A percentile compares a stretch with the other conserved stretches of the same genome.
These are phyloP conservation scores for Zygoascus hellenicus DNA, from an alignment of 1,139 yeast genomes.

Conservation along the genomic window DNA sequence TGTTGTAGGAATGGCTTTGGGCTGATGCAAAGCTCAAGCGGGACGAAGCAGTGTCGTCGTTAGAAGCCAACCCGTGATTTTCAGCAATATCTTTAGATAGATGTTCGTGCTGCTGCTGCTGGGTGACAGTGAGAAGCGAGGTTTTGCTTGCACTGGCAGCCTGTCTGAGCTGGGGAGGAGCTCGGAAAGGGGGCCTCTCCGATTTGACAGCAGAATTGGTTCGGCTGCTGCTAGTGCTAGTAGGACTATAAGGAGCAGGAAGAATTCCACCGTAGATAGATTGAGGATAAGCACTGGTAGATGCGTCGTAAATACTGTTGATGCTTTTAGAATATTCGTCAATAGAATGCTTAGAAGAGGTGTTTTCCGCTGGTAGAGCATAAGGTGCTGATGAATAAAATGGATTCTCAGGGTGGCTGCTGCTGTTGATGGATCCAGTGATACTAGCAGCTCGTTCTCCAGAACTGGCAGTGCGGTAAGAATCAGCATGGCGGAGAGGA, in stretches of 20 bases:
- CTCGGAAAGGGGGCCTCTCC: not conserved
- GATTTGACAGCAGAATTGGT: not conserved
- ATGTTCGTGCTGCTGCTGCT: too few species aligned
- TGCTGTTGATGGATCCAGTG: not conserved
- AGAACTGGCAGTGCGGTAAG: not conserved
- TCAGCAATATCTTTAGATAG: too few species aligned
- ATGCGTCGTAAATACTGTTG: constrained; percentile 19
- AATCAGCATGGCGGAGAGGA: not conserved
- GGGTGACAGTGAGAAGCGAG: too few species aligned
- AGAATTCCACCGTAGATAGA: not conserved
- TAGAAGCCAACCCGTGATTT: not conserved
- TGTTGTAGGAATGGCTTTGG: constrained; percentile 1
- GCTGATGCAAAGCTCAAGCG: not conserved
- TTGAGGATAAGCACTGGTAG: constrained; percentile 15
- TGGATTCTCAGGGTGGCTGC: constrained; percentile 17
- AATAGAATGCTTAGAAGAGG: constrained; percentile 21
- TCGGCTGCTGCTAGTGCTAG: not conserved
- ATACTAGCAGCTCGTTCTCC: not conserved
- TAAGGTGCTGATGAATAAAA: constrained; percentile 20
- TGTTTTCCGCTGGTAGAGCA: constrained; percentile 21
- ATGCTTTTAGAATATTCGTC: constrained; percentile 25
- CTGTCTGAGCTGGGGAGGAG: constrained; percentile 1
- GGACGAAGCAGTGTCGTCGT: constrained; percentile 1
- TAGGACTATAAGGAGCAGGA: not conserved
- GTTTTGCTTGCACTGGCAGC: not conserved